These are phyloP conservation scores for Cyclotella atomus DNA, from an alignment of 108 stramenopile species.

Conservation along the genomic window DNA sequence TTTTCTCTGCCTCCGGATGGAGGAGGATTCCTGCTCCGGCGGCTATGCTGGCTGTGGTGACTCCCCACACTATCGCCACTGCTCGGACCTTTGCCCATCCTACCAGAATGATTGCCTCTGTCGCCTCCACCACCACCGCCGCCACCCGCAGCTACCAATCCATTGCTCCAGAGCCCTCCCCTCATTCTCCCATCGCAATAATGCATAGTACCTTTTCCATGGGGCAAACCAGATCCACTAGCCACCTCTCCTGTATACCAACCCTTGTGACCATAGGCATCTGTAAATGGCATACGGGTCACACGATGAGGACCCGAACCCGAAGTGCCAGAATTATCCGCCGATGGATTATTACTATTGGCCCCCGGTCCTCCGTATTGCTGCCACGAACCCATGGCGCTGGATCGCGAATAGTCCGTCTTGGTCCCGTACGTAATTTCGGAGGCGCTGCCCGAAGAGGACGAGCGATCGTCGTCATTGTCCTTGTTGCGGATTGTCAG, in stretches of 20 bases:
- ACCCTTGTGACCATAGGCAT: conserved; percentile 83
- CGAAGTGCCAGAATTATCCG: conserved; percentile 14
- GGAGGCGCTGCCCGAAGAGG: conserved; percentile 28
- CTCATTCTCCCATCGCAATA: conserved; percentile 45
- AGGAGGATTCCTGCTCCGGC: background rate
- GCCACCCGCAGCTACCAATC: conserved; percentile 17
- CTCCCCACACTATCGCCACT: conserved; percentile 15
- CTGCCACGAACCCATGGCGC: conserved; percentile 16
- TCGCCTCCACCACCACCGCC: background rate
- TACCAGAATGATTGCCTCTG: background rate
- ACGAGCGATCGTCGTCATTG: conserved; percentile 26
- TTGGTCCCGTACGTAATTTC: conserved; percentile 45
- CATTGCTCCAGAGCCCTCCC: conserved; percentile 44
- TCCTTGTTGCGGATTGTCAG: conserved; percentile 3
- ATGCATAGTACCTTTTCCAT: conserved; percentile 63
- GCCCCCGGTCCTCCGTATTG: conserved; percentile 6
- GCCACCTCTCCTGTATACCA: conserved; percentile 77
- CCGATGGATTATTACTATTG: conserved; percentile 6
- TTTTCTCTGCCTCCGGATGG: background rate
- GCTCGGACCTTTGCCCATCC: background rate
- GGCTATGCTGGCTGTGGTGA: background rate
- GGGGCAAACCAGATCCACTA: conserved; percentile 72
- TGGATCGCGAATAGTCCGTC: conserved; percentile 13
- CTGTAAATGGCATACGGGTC: conserved; percentile 57
- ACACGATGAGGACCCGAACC: conserved; percentile 36